Evolutionary conservation across 2,329 filamentous ascomycete species (phyloP).

Genomic region (Ceratocystis ficicola): DNA sequence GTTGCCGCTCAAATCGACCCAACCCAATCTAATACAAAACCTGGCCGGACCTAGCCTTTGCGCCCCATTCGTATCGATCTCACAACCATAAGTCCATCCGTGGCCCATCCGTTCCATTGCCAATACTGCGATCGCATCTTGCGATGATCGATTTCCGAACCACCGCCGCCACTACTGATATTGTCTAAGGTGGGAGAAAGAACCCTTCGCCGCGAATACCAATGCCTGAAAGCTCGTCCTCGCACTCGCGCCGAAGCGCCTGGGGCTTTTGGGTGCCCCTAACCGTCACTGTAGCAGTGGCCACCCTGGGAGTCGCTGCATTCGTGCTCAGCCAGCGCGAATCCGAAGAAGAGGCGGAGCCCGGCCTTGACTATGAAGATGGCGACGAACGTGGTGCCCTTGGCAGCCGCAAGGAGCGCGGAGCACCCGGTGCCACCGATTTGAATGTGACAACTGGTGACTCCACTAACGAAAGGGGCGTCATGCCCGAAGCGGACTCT

Average conservation of each 20-base stretch:
- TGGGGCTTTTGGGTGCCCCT: constrained; percentile 84
- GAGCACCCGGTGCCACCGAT: constrained; percentile 24
- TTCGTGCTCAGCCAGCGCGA: constrained; percentile 92
- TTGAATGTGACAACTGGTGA: constrained; percentile 25
- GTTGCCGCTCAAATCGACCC: background rate
- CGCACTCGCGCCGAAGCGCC: constrained; percentile 49
- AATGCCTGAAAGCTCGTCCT: constrained; percentile 26
- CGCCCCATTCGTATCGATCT: background rate
- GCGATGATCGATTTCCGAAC: constrained; percentile 9
- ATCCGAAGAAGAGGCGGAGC: constrained; percentile 53
- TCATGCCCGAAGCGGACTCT: background rate
- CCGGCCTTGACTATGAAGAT: constrained; percentile 37
- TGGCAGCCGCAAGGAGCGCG: constrained; percentile 7
- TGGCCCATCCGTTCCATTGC: background rate
- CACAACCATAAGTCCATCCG: background rate
- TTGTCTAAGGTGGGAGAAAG: background rate
- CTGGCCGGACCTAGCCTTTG: background rate
- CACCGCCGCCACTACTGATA: background rate
- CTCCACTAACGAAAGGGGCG: background rate
- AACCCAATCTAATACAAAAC: too few relatives aligned
- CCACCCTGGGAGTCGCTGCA: constrained; percentile 71
- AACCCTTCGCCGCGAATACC: background rate
- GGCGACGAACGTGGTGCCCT: constrained; percentile 34
- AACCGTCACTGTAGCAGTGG: constrained; percentile 72
- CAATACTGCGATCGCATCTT: constrained; percentile 1